phyloP scores from a whole-genome alignment of 2,329 filamentous ascomycete species.

The Curvularia hawaiiensis region DNA sequence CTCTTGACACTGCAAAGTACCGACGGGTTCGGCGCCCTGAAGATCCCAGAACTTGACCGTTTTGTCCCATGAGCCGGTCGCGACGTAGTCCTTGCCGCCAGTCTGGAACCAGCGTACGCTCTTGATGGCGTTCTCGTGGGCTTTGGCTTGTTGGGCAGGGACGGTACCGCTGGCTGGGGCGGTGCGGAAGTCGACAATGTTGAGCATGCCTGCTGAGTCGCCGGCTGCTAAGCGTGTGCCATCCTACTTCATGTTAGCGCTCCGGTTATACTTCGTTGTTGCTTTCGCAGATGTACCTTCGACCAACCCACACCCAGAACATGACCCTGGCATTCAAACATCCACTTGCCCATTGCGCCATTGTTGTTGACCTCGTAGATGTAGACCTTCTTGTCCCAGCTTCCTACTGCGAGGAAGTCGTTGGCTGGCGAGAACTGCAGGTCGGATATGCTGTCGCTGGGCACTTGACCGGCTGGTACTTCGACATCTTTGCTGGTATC shows the following conservation, averaged over 20 bases:
- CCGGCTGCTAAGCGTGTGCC: constrained; percentile 86
- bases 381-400: constrained; percentile 97
- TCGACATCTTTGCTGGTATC: constrained; percentile 90
- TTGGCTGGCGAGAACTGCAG: constrained; percentile 77
- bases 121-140: constrained; percentile 81
- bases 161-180: constrained; percentile 43
- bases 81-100: constrained; percentile 76
- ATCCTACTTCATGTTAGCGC: constrained; percentile 63
- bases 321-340: constrained; percentile 80
- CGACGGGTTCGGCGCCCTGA: constrained; percentile 66
- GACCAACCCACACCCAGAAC: constrained; percentile 88
- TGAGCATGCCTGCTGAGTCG: constrained; percentile 89
- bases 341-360: constrained; percentile 80
- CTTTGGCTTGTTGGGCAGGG: constrained; percentile 63
- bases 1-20: constrained; percentile 71
- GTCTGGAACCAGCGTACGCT: constrained; percentile 68
- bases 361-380: constrained; percentile 92
- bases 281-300: constrained; percentile 64
- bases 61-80: constrained; percentile 93
- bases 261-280: background rate
- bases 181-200: constrained; percentile 77
- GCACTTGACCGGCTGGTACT: constrained; percentile 67
- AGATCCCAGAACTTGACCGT: constrained; percentile 90
- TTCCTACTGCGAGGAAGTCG: constrained; percentile 86
- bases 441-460: constrained; percentile 88